phyloP scores from a whole-genome alignment of 495 filamentous ascomycete species.

The Aspergillus avenaceus region DNA sequence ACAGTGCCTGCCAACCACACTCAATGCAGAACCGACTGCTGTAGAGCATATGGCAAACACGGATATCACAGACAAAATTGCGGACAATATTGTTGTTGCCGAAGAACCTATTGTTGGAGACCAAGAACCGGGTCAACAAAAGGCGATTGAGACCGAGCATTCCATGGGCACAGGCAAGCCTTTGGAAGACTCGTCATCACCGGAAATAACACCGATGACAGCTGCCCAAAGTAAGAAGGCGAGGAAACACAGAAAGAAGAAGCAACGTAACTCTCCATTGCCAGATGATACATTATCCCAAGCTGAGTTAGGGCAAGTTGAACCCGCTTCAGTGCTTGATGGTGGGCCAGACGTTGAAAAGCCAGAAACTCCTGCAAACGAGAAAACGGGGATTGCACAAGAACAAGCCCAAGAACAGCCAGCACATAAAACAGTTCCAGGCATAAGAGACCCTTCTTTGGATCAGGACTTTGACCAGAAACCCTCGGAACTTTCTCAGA shows the following conservation, averaged over 20 bases:
- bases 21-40: neutral
- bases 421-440: neutral
- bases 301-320: neutral
- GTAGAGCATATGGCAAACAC: neutral
- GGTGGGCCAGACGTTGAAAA: neutral
- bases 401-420: neutral
- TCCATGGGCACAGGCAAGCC: constrained; percentile 1
- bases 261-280: constrained; percentile 11
- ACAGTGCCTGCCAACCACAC: constrained; percentile 4
- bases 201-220: constrained; percentile 9
- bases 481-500: neutral
- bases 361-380: neutral
- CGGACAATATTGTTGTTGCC: neutral
- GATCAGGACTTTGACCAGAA: neutral
- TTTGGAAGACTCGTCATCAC: neutral
- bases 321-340: neutral
- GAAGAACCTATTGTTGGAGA: constrained; percentile 4
- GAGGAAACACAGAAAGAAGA: constrained; percentile 22
- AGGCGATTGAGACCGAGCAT: neutral
- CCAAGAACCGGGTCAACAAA: constrained; percentile 6
- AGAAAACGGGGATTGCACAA: neutral
- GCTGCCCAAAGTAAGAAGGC: constrained; percentile 18
- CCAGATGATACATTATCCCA: constrained; percentile 1
- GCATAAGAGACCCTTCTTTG: neutral
- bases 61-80: neutral